Base-by-base conservation (phyloP, 495 filamentous ascomycete species). In the Neurospora sp. region DNA sequence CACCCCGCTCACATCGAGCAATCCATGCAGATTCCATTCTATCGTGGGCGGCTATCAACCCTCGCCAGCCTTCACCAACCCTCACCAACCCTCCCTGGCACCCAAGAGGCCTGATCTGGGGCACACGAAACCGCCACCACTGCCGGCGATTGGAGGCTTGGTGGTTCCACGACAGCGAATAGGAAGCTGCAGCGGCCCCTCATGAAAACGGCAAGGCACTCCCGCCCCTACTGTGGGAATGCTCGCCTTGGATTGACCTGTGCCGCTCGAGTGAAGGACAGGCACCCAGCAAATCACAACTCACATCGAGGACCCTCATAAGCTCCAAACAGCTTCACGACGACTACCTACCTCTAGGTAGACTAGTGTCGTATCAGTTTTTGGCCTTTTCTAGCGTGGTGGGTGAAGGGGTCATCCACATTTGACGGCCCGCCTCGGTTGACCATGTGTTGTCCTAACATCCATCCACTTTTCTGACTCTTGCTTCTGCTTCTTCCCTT, bases 161-260 rank as follows among this genome's bases (percentile, higher is more conserved):
- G 78, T 74, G 73, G 73, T 70, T 69, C 16, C 69, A 72, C 48
- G 39, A 20, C 72, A 75, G 75, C 82, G 78, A 83, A 83, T 83
- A 75, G 76, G 71, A 77, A 59, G 31, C 35, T 76, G 70, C 40
- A 76, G 35, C 40, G 68, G 73, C 76, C 72, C 73, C 69, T 77
- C 78, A 79, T 81, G 68, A 73, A 77, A 74, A 75, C 77, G 79
- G 80, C 81, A 83, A 83, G 81, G 82, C 80, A 84, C 79, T 80
- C 79, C 81, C 81, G 81, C 77, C 73, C 59, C 69, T 72, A 35
- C 40, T 35, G 9, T 61, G 48, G 40, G n/a, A 22, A 38, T 73
- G 59, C 68, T 75, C 72, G 74, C 69, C 74, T 72, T 71, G 72
- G 70, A 44, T 72, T 61, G 40, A 69, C 27, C 12, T 31, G 53